phyloP scores from a whole-genome alignment of 1,284 basidiomycete species.

The Sphaerobolus stellatus region DNA sequence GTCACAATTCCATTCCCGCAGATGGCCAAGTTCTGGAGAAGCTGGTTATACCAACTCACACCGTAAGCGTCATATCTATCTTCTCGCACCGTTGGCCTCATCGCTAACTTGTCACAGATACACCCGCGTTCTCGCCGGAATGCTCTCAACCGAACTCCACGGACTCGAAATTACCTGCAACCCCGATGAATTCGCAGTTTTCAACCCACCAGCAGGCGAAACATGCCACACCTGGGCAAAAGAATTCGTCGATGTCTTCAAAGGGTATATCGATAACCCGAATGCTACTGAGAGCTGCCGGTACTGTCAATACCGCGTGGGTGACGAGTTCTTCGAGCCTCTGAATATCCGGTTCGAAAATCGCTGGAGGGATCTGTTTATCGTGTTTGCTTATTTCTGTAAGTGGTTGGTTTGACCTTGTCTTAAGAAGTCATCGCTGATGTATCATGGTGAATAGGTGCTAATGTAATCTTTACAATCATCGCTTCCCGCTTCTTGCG shows the following conservation, averaged over 20 bases:
- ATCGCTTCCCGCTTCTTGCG: conserved; percentile 74
- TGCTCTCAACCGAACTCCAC: conserved; percentile 80
- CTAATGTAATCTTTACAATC: conserved; percentile 73
- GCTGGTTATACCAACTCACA: conserved; percentile 71
- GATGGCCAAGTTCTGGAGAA: conserved; percentile 70
- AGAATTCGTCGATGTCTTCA: conserved; percentile 59
- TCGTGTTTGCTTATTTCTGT: conserved; percentile 65
- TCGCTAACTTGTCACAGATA: conserved; percentile 35
- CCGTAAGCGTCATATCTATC: conserved; percentile 32
- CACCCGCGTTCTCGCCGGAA: conserved; percentile 68
- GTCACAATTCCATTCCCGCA: conserved; percentile 76
- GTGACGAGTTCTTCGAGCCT: conserved; percentile 69
- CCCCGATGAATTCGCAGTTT: conserved; percentile 62
- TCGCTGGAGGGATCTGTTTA: conserved; percentile 75
- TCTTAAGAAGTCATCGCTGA: neutral
- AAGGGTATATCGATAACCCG: conserved; percentile 81
- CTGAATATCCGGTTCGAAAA: conserved; percentile 68
- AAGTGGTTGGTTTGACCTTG: conserved; percentile 21
- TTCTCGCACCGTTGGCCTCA: neutral
- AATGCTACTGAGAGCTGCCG: conserved; percentile 58
- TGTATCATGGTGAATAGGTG: conserved; percentile 42
- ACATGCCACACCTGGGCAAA: conserved; percentile 73
- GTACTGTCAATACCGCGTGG: conserved; percentile 72
- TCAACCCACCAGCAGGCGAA: conserved; percentile 72
- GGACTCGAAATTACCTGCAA: conserved; percentile 70